These are phyloP conservation scores for Podospora sp. DNA, from an alignment of 495 filamentous ascomycete genomes.

Conservation along the genomic window DNA sequence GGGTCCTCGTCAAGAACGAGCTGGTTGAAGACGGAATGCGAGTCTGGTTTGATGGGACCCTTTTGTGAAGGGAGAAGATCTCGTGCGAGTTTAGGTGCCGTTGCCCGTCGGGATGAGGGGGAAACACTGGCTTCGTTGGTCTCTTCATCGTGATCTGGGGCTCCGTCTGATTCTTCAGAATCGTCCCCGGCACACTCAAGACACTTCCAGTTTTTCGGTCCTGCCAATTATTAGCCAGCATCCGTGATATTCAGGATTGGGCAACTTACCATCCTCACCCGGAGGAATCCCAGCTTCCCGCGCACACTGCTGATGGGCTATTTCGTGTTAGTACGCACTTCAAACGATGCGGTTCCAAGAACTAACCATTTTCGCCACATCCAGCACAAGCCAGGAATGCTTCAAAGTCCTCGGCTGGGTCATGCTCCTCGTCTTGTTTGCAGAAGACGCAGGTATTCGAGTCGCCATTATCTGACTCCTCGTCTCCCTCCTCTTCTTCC, in stretches of 20 bases:
- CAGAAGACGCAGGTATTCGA: constrained; percentile 78
- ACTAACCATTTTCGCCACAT: constrained; percentile 90
- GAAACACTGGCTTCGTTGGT: constrained; percentile 37
- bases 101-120: constrained; percentile 43
- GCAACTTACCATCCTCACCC: constrained; percentile 35
- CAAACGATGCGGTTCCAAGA: constrained; percentile 8
- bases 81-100: constrained; percentile 61
- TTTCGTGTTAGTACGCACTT: constrained; percentile 45
- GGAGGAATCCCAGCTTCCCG: constrained; percentile 73
- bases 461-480: constrained; percentile 56
- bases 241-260: background rate
- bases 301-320: constrained; percentile 94
- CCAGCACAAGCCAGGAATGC: constrained; percentile 75
- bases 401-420: constrained; percentile 87
- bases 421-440: constrained; percentile 78
- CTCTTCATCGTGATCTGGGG: constrained; percentile 41
- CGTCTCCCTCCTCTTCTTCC: constrained; percentile 69
- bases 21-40: constrained; percentile 83
- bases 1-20: constrained; percentile 78
- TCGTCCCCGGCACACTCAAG: constrained; percentile 72
- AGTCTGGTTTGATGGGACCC: constrained; percentile 70
- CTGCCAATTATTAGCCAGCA: constrained; percentile 44
- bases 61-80: constrained; percentile 77
- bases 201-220: constrained; percentile 75
- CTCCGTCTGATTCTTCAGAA: constrained; percentile 47